Percentiles rank a stretch among this genome's conserved stretches.
Evolutionary conservation across 345 rosid genomes (phyloP).

Genomic region (Carallia brachiata): DNA sequence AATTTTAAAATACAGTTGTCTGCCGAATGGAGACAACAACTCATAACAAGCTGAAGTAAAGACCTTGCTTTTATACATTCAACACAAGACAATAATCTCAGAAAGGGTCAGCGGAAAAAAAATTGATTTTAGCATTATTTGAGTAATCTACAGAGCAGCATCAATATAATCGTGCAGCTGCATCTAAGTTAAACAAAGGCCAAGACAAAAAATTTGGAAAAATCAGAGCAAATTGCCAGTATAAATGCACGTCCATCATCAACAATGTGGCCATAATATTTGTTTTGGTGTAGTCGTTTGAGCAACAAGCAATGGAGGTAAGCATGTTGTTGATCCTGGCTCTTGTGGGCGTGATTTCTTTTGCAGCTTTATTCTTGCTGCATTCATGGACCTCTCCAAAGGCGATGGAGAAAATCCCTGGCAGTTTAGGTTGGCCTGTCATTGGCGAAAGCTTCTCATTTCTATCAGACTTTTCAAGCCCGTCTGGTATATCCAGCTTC

Average conservation of each 20-base stretch:
- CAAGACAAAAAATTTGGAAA: neutral
- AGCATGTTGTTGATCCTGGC: slow-evolving; percentile 28
- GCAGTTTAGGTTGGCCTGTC: slow-evolving; percentile 60
- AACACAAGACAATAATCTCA: too few species aligned
- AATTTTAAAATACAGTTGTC: too few species aligned
- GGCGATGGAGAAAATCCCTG: slow-evolving; percentile 56
- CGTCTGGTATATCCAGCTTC: slow-evolving; percentile 57
- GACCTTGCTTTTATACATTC: too few species aligned
- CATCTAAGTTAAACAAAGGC: too few species aligned
- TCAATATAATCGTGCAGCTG: too few species aligned
- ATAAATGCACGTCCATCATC: neutral
- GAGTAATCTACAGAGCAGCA: too few species aligned
- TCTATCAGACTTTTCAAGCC: slow-evolving; percentile 50
- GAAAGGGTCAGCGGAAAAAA: too few species aligned
- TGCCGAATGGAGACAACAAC: too few species aligned
- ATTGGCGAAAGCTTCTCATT: slow-evolving; percentile 62
- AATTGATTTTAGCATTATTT: too few species aligned
- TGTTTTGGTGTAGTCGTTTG: neutral
- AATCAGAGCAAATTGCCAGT: neutral
- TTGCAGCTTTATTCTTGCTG: slow-evolving; percentile 25
- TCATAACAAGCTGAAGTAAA: too few species aligned
- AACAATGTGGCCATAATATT: neutral
- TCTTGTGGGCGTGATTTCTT: slow-evolving; percentile 25
- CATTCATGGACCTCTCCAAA: slow-evolving; percentile 42
- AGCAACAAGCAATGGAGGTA: slow-evolving; percentile 38